Percentiles rank a stretch among this genome's conserved stretches.
Evolutionary conservation across 140 eudicot genomes (phyloP).

Genomic region (Flaveria floridana): DNA sequence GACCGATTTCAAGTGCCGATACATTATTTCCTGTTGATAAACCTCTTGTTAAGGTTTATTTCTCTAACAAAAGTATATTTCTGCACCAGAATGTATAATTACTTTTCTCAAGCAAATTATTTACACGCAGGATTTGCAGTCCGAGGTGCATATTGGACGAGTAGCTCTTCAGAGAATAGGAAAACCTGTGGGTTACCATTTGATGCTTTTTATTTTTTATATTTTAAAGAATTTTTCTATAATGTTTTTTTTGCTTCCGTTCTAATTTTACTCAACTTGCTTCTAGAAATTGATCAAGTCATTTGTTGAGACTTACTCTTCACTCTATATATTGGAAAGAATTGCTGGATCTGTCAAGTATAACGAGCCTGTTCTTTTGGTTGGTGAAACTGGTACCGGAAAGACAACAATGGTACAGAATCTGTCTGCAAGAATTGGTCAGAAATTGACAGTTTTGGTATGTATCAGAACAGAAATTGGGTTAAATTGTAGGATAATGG

Average conservation of each 20-base stretch:
- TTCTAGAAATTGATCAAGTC: conserved; percentile 50
- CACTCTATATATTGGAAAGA: conserved; percentile 70
- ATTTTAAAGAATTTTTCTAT: background rate
- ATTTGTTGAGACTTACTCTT: conserved; percentile 69
- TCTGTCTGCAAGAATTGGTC: conserved; percentile 69
- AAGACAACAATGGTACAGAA: conserved; percentile 92
- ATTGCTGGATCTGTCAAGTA: conserved; percentile 74
- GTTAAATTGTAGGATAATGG: background rate
- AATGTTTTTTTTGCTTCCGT: conserved; percentile 14
- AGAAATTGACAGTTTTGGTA: conserved; percentile 94
- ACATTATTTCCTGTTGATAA: conserved; percentile 56
- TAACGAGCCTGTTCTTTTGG: conserved; percentile 88
- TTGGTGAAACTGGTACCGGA: conserved; percentile 98
- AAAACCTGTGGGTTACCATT: conserved; percentile 43
- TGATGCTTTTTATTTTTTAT: background rate
- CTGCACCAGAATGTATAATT: background rate
- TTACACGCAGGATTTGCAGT: conserved; percentile 45
- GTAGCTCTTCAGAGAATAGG: conserved; percentile 42
- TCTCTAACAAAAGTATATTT: conserved; percentile 10
- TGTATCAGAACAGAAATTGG: conserved; percentile 21
- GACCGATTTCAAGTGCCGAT: conserved; percentile 41
- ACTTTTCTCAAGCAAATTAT: background rate
- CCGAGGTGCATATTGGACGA: conserved; percentile 62
- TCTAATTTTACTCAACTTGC: conserved; percentile 18
- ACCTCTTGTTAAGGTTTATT: conserved; percentile 67